Evolutionary conservation across 257 asterid genomes (phyloP).

Genomic region (Solanum sparsipilum): DNA sequence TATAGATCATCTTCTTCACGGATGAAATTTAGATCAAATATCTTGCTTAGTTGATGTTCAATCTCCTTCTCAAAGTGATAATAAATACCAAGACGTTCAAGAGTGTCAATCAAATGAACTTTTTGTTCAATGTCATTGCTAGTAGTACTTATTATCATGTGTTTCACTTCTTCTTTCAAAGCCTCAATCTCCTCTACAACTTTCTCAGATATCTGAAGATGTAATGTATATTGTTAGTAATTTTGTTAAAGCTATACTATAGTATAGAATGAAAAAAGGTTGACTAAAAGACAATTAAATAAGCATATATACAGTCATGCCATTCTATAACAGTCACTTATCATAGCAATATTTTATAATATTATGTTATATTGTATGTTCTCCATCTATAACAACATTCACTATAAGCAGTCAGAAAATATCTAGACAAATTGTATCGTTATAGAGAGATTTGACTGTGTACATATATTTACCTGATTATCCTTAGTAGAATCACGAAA

Average conservation of each 20-base stretch:
- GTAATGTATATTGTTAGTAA: background rate
- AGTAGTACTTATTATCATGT: background rate
- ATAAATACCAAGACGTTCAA: constrained; percentile 5
- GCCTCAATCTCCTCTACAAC: background rate
- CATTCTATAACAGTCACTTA: background rate
- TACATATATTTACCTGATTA: background rate
- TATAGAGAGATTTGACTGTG: background rate
- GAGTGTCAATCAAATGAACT: background rate
- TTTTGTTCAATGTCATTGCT: background rate
- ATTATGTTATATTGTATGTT: background rate
- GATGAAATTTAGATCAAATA: background rate
- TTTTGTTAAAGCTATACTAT: background rate
- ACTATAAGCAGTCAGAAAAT: background rate
- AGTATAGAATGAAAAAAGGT: background rate
- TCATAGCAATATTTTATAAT: too few species aligned
- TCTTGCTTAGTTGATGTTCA: background rate
- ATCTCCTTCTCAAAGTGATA: constrained; percentile 6
- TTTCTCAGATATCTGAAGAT: background rate
- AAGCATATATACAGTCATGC: background rate
- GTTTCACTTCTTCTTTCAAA: background rate
- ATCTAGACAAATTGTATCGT: background rate
- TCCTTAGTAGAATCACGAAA: background rate
- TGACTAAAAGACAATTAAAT: background rate
- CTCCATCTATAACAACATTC: too few species aligned
- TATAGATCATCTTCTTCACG: background rate